Conservation (phyloP, 2,329 filamentous ascomycete species). For the Stromatinia cepivora region DNA sequence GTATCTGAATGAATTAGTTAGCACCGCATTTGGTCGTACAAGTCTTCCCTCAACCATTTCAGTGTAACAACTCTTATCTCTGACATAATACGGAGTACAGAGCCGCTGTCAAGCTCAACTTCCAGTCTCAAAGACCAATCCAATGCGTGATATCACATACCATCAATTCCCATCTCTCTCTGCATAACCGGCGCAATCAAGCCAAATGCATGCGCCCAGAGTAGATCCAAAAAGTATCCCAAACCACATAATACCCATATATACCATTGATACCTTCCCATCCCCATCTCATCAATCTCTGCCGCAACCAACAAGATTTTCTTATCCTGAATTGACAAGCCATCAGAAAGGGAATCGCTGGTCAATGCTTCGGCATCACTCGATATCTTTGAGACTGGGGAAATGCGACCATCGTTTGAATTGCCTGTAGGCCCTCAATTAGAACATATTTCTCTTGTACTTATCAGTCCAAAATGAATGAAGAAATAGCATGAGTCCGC, state of each 20-base stretch:
- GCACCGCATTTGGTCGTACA: slow-evolving; percentile 5
- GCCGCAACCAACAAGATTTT: slow-evolving; percentile 28
- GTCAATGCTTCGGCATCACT: neutral
- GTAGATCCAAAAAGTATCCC: slow-evolving; percentile 37
- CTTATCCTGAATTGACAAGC: slow-evolving; percentile 25
- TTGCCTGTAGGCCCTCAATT: neutral
- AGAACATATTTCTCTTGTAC: neutral
- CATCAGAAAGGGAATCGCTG: neutral
- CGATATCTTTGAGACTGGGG: neutral
- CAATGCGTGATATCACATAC: slow-evolving; percentile 10
- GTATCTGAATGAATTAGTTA: slow-evolving; percentile 19
- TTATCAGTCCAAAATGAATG: neutral
- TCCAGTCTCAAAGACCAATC: neutral
- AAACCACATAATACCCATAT: slow-evolving; percentile 37
- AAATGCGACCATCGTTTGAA: neutral
- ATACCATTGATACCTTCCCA: slow-evolving; percentile 37
- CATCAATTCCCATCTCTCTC: slow-evolving; percentile 30
- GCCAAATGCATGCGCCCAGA: slow-evolving; percentile 36
- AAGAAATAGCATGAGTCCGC: neutral
- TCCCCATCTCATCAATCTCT: slow-evolving; percentile 33
- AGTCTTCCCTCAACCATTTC: neutral
- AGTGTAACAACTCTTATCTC: neutral
- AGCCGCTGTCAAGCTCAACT: neutral
- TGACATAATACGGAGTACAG: neutral
- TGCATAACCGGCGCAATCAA: slow-evolving; percentile 33